Conservation (phyloP, 192 early-diverging fungal genomes). For the Mortierella hygrophila region DNA sequence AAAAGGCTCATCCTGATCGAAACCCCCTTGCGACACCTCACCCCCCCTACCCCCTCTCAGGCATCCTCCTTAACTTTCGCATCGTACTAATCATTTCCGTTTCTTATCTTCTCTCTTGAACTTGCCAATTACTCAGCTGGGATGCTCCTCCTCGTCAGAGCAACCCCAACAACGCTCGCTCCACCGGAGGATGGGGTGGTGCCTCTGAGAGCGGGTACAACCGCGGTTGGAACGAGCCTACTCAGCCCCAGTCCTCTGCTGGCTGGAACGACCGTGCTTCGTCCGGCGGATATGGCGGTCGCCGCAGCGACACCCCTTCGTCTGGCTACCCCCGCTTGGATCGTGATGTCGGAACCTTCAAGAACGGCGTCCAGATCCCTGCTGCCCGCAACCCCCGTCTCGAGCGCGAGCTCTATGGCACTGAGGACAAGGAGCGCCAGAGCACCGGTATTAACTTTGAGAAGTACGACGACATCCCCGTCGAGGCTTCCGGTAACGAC, state of each 20-base stretch:
- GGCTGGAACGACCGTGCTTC: constrained; percentile 59
- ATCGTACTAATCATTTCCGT: background rate
- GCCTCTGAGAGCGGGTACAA: constrained; percentile 59
- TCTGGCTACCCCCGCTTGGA: constrained; percentile 61
- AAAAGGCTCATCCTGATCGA: background rate
- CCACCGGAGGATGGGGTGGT: constrained; percentile 43
- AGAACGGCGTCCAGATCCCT: constrained; percentile 83
- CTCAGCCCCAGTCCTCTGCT: constrained; percentile 41
- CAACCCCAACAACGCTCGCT: constrained; percentile 12
- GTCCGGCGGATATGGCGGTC: constrained; percentile 61
- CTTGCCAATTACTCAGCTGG: constrained; percentile 24
- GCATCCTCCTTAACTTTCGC: background rate
- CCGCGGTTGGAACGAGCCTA: constrained; percentile 46
- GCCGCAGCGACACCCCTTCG: constrained; percentile 35
- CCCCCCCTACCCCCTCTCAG: constrained; percentile 7
- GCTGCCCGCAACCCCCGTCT: constrained; percentile 82
- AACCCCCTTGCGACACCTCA: background rate
- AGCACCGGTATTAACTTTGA: constrained; percentile 98
- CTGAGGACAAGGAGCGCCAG: constrained; percentile 82
- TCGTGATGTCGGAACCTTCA: constrained; percentile 58
- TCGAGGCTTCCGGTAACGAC: constrained; percentile 85
- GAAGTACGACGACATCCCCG: constrained; percentile 98
- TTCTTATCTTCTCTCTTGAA: constrained; percentile 2
- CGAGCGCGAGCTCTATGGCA: constrained; percentile 85
- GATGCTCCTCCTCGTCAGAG: constrained; percentile 30